Evolutionary conservation across 164 flowering plant genomes (phyloP), one percentile per base, ranked within the genome.

Genomic region (Vitis cinerea): DNA sequence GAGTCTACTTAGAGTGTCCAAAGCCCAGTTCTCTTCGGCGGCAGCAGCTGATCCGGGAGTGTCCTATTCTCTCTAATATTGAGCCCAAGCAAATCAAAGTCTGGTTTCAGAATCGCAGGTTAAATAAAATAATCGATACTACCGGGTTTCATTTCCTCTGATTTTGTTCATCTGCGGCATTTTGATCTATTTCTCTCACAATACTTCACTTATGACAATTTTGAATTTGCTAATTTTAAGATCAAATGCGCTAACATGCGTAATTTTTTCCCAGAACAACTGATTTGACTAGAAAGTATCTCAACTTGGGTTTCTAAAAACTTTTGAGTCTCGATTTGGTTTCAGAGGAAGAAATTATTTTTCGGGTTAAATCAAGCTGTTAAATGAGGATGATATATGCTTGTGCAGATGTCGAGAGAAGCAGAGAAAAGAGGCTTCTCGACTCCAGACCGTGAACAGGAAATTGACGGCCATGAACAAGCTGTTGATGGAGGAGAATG

Each of bases 71-170:
- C 1, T 75, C 84, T 61, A 86, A 90, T 74, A 90, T 90, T 48
- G 94, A 90, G 63, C 90, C 94, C 13, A 90, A 83, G 70, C 94
- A 90, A 83, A 88, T 90, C 85, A 90, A 90, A 85, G 92, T 90
- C 71, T 90, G 94, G 94, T 90, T 90, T 68, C 94, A 90, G 75
- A 90, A 90, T 73, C 90, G 92, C 74, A 88, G 92, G 94, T 77
- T 71, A 52, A 61, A 64, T 60, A 2, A 23, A 6, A 48, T 29
- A 4, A n/a, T 16, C 13, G 64, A 61, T 61, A 27, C 31, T 9
- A 8, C 8, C 29, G 12, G 44, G 68, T 19, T 37, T 31, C 23
- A 37, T 29, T 12, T 23, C n/a, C 19, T 37, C 31, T 44, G 44
- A 37, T 37, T 37, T 37, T 37, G 44, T 37, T 6, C 44, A 37